phyloP scores from a whole-genome alignment of 2,329 filamentous ascomycete genomes.

The Paecilomyces sp. region DNA sequence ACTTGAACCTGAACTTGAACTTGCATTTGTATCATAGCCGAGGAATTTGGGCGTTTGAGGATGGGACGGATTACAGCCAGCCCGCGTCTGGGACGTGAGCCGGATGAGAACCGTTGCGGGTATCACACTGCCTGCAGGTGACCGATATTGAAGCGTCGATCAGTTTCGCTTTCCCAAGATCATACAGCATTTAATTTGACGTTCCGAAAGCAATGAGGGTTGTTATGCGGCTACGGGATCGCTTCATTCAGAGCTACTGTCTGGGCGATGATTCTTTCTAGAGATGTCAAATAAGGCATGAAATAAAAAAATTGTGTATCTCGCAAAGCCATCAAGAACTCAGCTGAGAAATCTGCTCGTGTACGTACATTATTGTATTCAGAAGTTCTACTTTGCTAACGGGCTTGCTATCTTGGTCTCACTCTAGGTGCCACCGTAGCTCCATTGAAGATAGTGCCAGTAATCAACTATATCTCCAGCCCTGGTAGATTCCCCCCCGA shows the following conservation, averaged over 20 bases:
- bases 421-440: too few relatives aligned
- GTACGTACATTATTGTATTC: neutral
- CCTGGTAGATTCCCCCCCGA: too few relatives aligned
- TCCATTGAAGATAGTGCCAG: too few relatives aligned
- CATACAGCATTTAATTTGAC: neutral
- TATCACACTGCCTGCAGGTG: neutral
- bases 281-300: neutral
- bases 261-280: neutral
- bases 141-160: neutral
- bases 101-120: neutral
- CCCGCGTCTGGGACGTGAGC: neutral
- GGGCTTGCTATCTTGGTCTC: too few relatives aligned
- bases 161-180: neutral
- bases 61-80: neutral
- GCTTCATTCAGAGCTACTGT: neutral
- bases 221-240: neutral
- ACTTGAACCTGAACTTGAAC: neutral
- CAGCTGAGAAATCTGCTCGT: neutral
- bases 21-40: neutral
- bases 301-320: neutral
- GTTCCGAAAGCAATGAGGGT: neutral
- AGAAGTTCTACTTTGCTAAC: too few relatives aligned
- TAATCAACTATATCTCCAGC: too few relatives aligned
- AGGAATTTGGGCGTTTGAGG: slow-evolving; percentile 1
- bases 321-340: neutral